Percentiles rank a stretch among this genome's conserved stretches.
Conservation (phyloP, 805 yeast genomes). For the Zygosaccharomyces rouxii region DNA sequence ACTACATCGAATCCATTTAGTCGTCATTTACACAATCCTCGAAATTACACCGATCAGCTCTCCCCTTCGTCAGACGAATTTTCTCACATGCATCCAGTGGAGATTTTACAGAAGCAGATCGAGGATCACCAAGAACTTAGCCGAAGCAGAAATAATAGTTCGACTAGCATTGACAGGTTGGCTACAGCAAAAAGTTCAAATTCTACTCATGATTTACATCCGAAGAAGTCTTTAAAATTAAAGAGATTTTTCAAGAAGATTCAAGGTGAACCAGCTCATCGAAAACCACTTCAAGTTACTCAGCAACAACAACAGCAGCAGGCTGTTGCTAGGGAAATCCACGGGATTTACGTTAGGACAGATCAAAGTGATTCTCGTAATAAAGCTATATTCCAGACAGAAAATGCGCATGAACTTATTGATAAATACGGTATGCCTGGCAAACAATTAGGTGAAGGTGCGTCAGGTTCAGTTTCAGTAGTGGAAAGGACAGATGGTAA, state of each 20-base stretch:
- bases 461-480: conserved; percentile 88
- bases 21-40: conserved; percentile 18
- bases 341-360: conserved; percentile 12
- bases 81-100: conserved; percentile 30
- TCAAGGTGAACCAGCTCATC: conserved; percentile 15
- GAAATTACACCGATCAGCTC: conserved; percentile 9
- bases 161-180: conserved; percentile 9
- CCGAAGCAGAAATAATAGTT: conserved; percentile 7
- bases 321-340: conserved; percentile 1
- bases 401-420: conserved; percentile 40
- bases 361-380: conserved; percentile 16
- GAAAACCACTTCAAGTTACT: neutral
- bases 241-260: conserved; percentile 51
- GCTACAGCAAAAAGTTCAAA: conserved; percentile 3
- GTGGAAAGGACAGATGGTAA: conserved; percentile 59
- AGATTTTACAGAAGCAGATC: conserved; percentile 26
- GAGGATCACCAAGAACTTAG: conserved; percentile 19
- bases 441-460: conserved; percentile 80
- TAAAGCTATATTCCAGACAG: conserved; percentile 38
- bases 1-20: conserved; percentile 12
- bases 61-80: conserved; percentile 15
- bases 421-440: conserved; percentile 75
- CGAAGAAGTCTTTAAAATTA: conserved; percentile 32
- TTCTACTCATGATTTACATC: conserved; percentile 3
- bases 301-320: conserved; percentile 2